phyloP scores from a whole-genome alignment of 1,139 yeast genomes.

The Suzukiozyma palmioleophila region DNA sequence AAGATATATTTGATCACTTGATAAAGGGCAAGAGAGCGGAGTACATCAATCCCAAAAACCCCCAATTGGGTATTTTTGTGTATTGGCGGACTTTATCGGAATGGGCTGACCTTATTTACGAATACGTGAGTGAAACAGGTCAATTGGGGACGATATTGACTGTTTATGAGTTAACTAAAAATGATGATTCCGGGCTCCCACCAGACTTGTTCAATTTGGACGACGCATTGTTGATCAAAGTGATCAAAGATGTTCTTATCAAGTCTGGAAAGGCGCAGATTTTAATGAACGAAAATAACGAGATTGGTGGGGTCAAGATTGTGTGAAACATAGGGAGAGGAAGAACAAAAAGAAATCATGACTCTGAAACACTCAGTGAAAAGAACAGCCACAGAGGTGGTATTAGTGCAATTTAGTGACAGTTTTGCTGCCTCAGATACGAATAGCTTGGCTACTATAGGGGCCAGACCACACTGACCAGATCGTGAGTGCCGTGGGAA shows the following conservation, averaged over 20 bases:
- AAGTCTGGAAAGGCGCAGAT: slow-evolving; percentile 66
- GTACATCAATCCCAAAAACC: slow-evolving; percentile 42
- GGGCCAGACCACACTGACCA: too few species aligned
- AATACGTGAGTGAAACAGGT: slow-evolving; percentile 62
- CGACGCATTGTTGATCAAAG: slow-evolving; percentile 48
- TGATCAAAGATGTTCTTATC: slow-evolving; percentile 52
- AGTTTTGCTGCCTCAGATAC: background rate
- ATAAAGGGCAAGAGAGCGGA: slow-evolving; percentile 50
- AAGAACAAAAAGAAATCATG: background rate
- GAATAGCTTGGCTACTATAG: background rate
- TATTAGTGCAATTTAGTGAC: background rate
- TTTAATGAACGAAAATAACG: slow-evolving; percentile 51
- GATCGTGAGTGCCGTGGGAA: too few species aligned
- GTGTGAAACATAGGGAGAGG: slow-evolving; percentile 17
- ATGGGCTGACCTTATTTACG: slow-evolving; percentile 61
- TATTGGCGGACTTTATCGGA: slow-evolving; percentile 72
- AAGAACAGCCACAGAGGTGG: too few species aligned
- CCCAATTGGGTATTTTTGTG: slow-evolving; percentile 46
- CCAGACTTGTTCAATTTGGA: slow-evolving; percentile 65
- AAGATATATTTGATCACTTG: slow-evolving; percentile 56
- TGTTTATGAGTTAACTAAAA: slow-evolving; percentile 69
- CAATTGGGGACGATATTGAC: slow-evolving; percentile 78
- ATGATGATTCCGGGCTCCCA: slow-evolving; percentile 53
- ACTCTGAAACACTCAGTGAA: background rate
- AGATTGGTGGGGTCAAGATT: slow-evolving; percentile 68